Base-by-base conservation (phyloP, 2,329 filamentous ascomycete genomes). In the Fusarium sp. region DNA sequence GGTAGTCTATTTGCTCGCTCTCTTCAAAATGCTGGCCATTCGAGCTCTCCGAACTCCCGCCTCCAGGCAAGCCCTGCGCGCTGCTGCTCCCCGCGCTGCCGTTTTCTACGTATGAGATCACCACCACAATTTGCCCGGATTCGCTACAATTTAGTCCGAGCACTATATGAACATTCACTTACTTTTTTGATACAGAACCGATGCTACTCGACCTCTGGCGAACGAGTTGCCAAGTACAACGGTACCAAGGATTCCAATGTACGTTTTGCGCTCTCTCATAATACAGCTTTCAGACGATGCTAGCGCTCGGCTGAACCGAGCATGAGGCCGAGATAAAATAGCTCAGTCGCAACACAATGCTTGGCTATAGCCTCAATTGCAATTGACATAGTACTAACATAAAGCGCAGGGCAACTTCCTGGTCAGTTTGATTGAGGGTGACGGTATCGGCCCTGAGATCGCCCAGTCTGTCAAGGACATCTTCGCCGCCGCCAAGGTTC, bases 381-480 rank as follows among this genome's bases (percentile, higher is more conserved):
- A 59, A 68, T 58, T 52, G 64, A 73, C 67, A 61, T 62, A 55
- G 57, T 66, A 60, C 76, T 79, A 69, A 79, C 62, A 64, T 61
- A 16, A 40, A 47, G 44, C 73, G 65, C 77, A 97, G 94, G 96
- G 96, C 79, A 96, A 96, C 83, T 99, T 92, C 88, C 92, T 93
- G 62, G 96, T 99, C 79, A 95, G 93, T 77, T 87, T 99, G 84
- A 99, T 99, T 75, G 97, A 99, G 88, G 96, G 97, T 84, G 97
- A 99, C 80, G 96, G 96, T 81, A 99, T 99, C 81, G 96, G 96
- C 68, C 96, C 96, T 72, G 95, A 99, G 86, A 99, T 99, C 80
- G 91, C 96, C 73, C 91, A 97, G 84, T 97, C 96, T 53, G 94
- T 99, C 79, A 99, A 98, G 90, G 93, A 98, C 83, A 99, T 99